Conservation (phyloP, 805 yeast genomes). For the Myxozyma lipomycoides region DNA sequence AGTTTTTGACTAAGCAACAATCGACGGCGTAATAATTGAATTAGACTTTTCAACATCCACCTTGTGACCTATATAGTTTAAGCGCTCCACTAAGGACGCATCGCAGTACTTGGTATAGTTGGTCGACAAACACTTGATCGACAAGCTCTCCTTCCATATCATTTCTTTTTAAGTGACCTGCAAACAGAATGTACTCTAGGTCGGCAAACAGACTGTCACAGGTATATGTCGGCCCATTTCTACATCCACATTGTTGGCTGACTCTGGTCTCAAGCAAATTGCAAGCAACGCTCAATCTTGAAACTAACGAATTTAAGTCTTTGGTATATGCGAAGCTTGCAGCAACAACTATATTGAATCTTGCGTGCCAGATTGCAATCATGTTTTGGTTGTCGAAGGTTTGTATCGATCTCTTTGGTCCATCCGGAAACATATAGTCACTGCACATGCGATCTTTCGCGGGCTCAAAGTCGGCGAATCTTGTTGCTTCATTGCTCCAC, state of each 20-base stretch:
- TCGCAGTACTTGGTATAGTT: neutral
- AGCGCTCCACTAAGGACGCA: neutral
- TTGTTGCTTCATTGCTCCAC: too few relatives aligned
- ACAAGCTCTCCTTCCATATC: neutral
- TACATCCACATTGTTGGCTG: too few relatives aligned
- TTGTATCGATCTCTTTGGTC: neutral
- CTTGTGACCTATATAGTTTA: neutral
- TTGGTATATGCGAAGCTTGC: neutral
- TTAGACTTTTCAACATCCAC: neutral
- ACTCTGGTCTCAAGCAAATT: neutral
- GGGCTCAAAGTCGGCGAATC: too few relatives aligned
- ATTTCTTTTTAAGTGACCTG: neutral
- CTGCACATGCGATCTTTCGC: neutral
- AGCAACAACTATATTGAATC: neutral
- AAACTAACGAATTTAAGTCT: neutral
- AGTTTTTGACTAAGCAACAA: neutral
- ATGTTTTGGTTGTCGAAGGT: neutral
- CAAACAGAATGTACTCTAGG: neutral
- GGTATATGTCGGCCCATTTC: too few relatives aligned
- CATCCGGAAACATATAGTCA: neutral
- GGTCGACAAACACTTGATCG: neutral
- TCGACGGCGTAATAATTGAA: neutral
- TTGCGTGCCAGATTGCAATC: neutral
- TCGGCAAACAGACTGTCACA: neutral
- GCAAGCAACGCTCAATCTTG: neutral